Evolutionary conservation across 805 yeast genomes (phyloP).

Genomic region (Kluyveromyces dobzhanskii): DNA sequence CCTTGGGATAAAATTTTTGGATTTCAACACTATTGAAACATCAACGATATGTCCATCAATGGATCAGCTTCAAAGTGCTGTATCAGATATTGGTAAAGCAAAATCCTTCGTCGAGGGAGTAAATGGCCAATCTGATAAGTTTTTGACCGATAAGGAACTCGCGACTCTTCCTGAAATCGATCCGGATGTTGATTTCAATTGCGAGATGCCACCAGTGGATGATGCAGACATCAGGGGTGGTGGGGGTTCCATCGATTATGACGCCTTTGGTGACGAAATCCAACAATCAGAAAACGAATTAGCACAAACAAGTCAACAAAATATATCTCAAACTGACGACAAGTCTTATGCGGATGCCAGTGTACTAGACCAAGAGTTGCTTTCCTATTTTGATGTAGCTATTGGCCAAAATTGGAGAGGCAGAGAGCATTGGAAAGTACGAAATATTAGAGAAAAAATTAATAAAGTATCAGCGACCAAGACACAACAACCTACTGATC

Average conservation of each 20-base stretch:
- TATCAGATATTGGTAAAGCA: conserved; percentile 47
- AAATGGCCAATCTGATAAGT: conserved; percentile 28
- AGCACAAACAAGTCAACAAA: conserved; percentile 8
- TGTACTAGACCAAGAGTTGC: conserved; percentile 50
- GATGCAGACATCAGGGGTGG: conserved; percentile 14
- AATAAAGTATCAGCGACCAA: conserved; percentile 29
- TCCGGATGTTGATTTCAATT: conserved; percentile 13
- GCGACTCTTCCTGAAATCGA: conserved; percentile 26
- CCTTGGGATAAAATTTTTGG: conserved; percentile 28
- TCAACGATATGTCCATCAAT: conserved; percentile 64
- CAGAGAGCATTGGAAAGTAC: conserved; percentile 85
- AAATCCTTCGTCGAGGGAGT: conserved; percentile 37
- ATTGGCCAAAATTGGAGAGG: conserved; percentile 79
- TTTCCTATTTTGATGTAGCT: conserved; percentile 74
- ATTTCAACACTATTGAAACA: conserved; percentile 23
- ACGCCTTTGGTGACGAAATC: conserved; percentile 15
- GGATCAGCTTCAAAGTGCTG: conserved; percentile 47
- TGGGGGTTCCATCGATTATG: conserved; percentile 15
- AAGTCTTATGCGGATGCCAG: conserved; percentile 18
- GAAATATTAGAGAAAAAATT: conserved; percentile 30
- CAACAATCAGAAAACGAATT: conserved; percentile 6
- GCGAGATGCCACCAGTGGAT: conserved; percentile 9
- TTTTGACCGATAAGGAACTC: conserved; percentile 24
- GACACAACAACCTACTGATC: conserved; percentile 2
- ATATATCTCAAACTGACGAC: conserved; percentile 16